Conservation (phyloP, 2,329 filamentous ascomycete genomes). For the Xylariomycetidae sp. region DNA sequence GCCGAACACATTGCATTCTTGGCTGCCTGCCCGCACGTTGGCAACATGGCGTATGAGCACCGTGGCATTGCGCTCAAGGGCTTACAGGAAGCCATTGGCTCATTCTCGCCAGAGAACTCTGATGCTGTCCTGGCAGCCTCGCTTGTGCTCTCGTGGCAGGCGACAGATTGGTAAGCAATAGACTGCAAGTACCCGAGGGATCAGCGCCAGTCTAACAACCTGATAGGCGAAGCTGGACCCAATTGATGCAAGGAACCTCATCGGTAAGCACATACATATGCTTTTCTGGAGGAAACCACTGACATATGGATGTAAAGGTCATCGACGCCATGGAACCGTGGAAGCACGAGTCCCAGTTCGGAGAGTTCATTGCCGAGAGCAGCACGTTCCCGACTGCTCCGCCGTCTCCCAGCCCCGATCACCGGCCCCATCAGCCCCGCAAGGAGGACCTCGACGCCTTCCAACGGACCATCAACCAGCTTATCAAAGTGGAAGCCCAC, state of each 20-base stretch:
- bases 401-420: slow-evolving; percentile 54
- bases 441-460: slow-evolving; percentile 67
- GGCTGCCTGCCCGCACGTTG: slow-evolving; percentile 76
- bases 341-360: slow-evolving; percentile 84
- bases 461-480: slow-evolving; percentile 59
- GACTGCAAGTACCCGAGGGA: slow-evolving; percentile 23
- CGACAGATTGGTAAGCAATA: slow-evolving; percentile 79
- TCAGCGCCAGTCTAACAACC: slow-evolving; percentile 28
- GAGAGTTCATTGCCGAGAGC: slow-evolving; percentile 74
- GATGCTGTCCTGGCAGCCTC: slow-evolving; percentile 90
- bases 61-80: slow-evolving; percentile 80
- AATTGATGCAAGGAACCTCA: slow-evolving; percentile 84
- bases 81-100: slow-evolving; percentile 77
- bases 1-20: slow-evolving; percentile 89
- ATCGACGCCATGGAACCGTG: slow-evolving; percentile 86
- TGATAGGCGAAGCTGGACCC: slow-evolving; percentile 81
- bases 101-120: slow-evolving; percentile 79
- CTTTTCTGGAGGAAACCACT: slow-evolving; percentile 12
- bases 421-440: slow-evolving; percentile 55
- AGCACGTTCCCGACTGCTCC: slow-evolving; percentile 65
- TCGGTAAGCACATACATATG: slow-evolving; percentile 53
- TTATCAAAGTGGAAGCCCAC: slow-evolving; percentile 62
- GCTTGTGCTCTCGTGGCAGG: slow-evolving; percentile 90
- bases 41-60: slow-evolving; percentile 85
- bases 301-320: slow-evolving; percentile 47